A percentile compares a stretch with the other conserved stretches of the same genome.
Evolutionary conservation across 371 early-diverging fungal genomes (phyloP).

Genomic region (Edhazardia aedis): DNA sequence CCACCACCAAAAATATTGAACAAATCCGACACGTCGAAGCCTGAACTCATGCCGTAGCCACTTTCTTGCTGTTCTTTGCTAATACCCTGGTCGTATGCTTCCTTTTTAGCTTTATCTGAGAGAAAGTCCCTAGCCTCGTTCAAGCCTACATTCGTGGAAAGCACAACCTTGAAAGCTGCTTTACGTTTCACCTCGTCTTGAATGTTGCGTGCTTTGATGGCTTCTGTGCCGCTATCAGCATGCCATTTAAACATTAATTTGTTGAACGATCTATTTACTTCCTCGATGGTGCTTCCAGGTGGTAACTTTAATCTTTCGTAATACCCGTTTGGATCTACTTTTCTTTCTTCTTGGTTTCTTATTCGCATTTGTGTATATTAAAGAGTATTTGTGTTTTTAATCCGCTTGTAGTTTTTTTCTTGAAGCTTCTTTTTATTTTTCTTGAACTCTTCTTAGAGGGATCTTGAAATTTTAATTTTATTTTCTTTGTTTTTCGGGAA

Average conservation of each 20-base stretch:
- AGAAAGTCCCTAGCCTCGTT: conserved; percentile 36
- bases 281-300: conserved; percentile 19
- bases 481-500: too few relatives aligned
- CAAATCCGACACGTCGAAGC: conserved; percentile 11
- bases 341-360: too few relatives aligned
- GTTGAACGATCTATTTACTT: conserved; percentile 30
- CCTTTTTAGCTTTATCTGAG: conserved; percentile 31
- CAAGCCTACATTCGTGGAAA: conserved; percentile 25
- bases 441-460: too few relatives aligned
- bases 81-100: conserved; percentile 37
- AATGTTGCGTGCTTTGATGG: conserved; percentile 4
- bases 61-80: conserved; percentile 3
- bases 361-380: too few relatives aligned
- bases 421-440: too few relatives aligned
- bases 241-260: conserved; percentile 23
- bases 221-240: conserved; percentile 13
- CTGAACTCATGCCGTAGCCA: conserved; percentile 4
- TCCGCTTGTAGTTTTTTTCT: too few relatives aligned
- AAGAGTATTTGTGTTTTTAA: too few relatives aligned
- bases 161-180: conserved; percentile 22
- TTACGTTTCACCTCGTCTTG: conserved; percentile 21
- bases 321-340: conserved; percentile 28
- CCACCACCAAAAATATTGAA: conserved; percentile 35
- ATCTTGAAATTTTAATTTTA: too few relatives aligned
- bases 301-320: conserved; percentile 30